These are phyloP conservation scores for Pseudogymnoascus sp. DNA, from an alignment of 2,329 filamentous ascomycete genomes.

Conservation along the genomic window DNA sequence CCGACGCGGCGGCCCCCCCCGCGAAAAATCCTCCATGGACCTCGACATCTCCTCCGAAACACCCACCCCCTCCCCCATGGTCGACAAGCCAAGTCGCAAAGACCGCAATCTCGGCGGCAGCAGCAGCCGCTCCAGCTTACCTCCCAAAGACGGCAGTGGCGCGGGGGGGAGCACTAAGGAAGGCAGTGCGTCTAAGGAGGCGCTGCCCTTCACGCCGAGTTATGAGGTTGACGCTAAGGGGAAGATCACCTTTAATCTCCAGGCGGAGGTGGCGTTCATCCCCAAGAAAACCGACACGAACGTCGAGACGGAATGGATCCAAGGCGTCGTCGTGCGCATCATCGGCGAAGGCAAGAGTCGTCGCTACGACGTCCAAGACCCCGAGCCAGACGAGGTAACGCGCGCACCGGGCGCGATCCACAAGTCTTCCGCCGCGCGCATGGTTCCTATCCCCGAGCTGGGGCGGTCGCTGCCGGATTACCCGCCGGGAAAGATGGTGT, in stretches of 20 bases:
- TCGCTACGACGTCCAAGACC: constrained; percentile 72
- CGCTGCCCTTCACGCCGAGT: neutral
- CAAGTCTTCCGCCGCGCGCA: constrained; percentile 62
- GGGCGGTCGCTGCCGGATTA: constrained; percentile 54
- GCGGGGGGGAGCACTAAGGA: constrained; percentile 20
- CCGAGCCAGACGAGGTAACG: constrained; percentile 63
- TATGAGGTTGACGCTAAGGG: constrained; percentile 22
- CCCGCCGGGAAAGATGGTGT: constrained; percentile 57
- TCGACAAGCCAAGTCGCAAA: constrained; percentile 22
- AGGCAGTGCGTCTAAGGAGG: constrained; percentile 13
- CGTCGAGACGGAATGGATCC: constrained; percentile 58
- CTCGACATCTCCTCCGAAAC: constrained; percentile 27
- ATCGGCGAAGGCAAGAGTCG: constrained; percentile 69
- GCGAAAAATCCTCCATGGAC: constrained; percentile 22
- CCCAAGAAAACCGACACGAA: constrained; percentile 42
- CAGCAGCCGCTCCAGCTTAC: constrained; percentile 18
- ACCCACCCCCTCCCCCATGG: constrained; percentile 23
- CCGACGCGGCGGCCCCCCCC: constrained; percentile 17
- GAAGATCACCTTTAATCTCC: constrained; percentile 50
- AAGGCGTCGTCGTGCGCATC: constrained; percentile 69
- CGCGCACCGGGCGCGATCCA: constrained; percentile 56
- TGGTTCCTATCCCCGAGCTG: constrained; percentile 65
- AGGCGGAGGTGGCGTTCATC: constrained; percentile 60
- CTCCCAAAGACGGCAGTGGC: constrained; percentile 21
- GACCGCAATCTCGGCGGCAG: constrained; percentile 20